Base-by-base conservation (phyloP, 768 basidiomycete genomes). In the Mycena metata region DNA sequence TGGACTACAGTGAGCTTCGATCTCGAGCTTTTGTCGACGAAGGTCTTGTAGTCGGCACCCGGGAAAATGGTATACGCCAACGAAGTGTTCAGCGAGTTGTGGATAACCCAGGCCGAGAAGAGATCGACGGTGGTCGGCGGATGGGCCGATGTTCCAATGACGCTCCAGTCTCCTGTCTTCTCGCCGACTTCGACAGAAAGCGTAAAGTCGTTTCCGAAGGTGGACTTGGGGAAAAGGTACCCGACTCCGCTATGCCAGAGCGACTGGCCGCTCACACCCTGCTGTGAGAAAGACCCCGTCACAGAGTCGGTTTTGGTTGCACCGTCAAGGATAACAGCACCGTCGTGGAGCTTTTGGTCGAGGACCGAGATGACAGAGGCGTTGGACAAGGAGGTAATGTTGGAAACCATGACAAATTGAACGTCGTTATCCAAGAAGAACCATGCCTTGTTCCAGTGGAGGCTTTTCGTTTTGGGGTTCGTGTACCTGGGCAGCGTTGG, bases 221-320 rank as follows among this genome's bases (percentile, higher is more conserved):
- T 71, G 60, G 74, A 74, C n/a, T 71, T 70, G 21, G 80, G 75
- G 71, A 92, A 84, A 9, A 76, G 64, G 72, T 92, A 93, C 3
- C 92, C 92, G n/a, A 90, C 84, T 50, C 82, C 79, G 47, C 83
- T 89, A 72, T 93, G 91, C 88, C 89, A 92, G 13, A 93, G 79
- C 6, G 87, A 82, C 9, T 75, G 73, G 3, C 76, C 75, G 15
- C 62, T 13, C 6, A 24, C 2, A 15, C 66, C 57, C 12, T 58
- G 39, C 16, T 63, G 46, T 9, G 43, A 26, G 42, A 60, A 46
- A 4, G 64, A n/a, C 19, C 17, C 12, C 16, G 24, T 19, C 2
- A 69, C 5, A 30, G 72, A 54, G 43, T 67, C 50, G 17, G 69
- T 61, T 36, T 73, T 36, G 9, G 39, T 30, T 11, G 56, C 17